Conservation (phyloP, 192 early-diverging fungal genomes). For the Linnemannia hyalina region DNA sequence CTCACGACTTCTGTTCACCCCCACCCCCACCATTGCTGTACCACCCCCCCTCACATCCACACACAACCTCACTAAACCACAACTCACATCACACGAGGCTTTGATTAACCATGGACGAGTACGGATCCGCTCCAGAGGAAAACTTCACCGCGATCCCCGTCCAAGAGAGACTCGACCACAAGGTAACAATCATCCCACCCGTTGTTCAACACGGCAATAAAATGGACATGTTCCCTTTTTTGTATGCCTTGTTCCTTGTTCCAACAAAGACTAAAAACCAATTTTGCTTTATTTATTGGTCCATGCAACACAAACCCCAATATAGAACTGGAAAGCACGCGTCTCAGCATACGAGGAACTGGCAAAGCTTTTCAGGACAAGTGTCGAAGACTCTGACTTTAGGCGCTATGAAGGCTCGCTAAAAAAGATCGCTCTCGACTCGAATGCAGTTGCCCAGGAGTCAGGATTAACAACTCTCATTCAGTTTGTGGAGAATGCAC, state of each 20-base stretch:
- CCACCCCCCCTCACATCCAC: background rate
- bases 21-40: background rate
- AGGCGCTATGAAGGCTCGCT: slow-evolving; percentile 77
- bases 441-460: slow-evolving; percentile 94
- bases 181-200: slow-evolving; percentile 63
- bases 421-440: slow-evolving; percentile 86
- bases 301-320: background rate
- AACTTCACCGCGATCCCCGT: slow-evolving; percentile 85
- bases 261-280: slow-evolving; percentile 19
- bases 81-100: background rate
- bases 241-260: slow-evolving; percentile 10
- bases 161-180: slow-evolving; percentile 84
- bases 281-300: background rate
- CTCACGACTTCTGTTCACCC: background rate
- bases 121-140: slow-evolving; percentile 68
- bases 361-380: slow-evolving; percentile 73
- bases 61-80: background rate
- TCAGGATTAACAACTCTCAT: slow-evolving; percentile 81
- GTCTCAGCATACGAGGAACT: slow-evolving; percentile 87
- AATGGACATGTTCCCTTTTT: background rate
- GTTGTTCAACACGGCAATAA: background rate
- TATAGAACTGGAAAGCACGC: slow-evolving; percentile 96
- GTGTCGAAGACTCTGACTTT: slow-evolving; percentile 78
- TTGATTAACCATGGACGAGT: slow-evolving; percentile 42
- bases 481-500: slow-evolving; percentile 85